Conservation (phyloP, 345 rosid genomes). For the Murraya koenigii region DNA sequence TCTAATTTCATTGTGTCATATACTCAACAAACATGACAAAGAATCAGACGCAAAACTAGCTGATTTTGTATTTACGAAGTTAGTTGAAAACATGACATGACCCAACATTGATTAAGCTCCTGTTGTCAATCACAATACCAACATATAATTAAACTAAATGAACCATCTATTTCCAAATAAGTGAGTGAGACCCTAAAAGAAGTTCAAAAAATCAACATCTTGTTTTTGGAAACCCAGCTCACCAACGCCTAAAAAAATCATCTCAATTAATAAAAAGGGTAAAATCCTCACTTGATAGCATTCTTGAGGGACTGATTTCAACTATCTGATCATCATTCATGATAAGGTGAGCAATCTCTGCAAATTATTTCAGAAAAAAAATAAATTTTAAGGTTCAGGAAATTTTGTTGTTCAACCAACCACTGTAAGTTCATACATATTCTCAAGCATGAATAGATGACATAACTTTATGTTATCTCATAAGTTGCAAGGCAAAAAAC, state of each 20-base stretch:
- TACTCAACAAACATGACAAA: neutral
- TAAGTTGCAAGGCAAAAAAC: slow-evolving; percentile 1
- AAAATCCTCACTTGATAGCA: slow-evolving; percentile 24
- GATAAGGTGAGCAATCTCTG: slow-evolving; percentile 27
- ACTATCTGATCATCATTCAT: slow-evolving; percentile 24
- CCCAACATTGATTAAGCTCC: neutral
- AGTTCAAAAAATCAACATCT: neutral
- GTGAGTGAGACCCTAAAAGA: neutral
- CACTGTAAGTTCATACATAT: slow-evolving; percentile 9
- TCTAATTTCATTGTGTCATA: neutral
- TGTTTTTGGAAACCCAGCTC: slow-evolving; percentile 9
- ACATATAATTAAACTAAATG: neutral
- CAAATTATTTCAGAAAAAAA: slow-evolving; percentile 25
- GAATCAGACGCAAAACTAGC: neutral
- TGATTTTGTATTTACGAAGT: neutral
- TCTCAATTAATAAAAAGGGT: slow-evolving; percentile 13
- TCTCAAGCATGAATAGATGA: slow-evolving; percentile 6
- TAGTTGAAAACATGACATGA: slow-evolving; percentile 1
- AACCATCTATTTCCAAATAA: neutral
- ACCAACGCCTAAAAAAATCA: slow-evolving; percentile 9
- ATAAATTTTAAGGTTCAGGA: slow-evolving; percentile 17
- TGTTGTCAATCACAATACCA: neutral
- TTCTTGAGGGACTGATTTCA: slow-evolving; percentile 17
- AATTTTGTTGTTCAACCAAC: slow-evolving; percentile 10
- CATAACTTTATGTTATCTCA: neutral